Evolutionary conservation across 2,329 filamentous ascomycete genomes (phyloP).

Genomic region (Aspergillus fructus): DNA sequence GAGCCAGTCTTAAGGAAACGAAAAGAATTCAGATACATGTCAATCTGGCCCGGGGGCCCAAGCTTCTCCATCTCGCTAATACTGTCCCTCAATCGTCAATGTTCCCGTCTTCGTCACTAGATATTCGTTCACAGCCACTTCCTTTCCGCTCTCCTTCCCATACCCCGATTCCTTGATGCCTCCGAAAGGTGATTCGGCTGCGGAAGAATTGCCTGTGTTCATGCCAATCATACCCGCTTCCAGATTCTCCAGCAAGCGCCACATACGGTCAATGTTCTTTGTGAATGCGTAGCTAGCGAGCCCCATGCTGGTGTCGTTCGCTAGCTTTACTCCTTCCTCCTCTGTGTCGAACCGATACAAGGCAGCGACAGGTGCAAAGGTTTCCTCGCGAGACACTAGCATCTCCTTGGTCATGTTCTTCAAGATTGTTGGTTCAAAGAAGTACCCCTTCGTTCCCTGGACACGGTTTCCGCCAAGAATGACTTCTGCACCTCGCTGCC

Average conservation of each 20-base stretch:
- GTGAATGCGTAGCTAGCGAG: slow-evolving; percentile 68
- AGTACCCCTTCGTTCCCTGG: slow-evolving; percentile 60
- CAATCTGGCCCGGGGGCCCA: not conserved
- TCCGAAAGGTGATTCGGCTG: slow-evolving; percentile 66
- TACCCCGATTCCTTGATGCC: slow-evolving; percentile 69
- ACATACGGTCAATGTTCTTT: slow-evolving; percentile 64
- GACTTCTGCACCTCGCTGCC: slow-evolving; percentile 61
- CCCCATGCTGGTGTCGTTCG: slow-evolving; percentile 65
- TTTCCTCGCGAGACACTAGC: slow-evolving; percentile 60
- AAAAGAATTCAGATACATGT: not conserved
- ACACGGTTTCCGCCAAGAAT: slow-evolving; percentile 57
- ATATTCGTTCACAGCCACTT: slow-evolving; percentile 64
- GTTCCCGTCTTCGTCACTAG: slow-evolving; percentile 66
- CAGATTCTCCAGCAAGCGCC: slow-evolving; percentile 65
- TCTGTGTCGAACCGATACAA: slow-evolving; percentile 66
- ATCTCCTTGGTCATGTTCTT: slow-evolving; percentile 59
- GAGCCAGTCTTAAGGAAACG: not conserved
- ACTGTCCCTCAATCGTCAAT: slow-evolving; percentile 59
- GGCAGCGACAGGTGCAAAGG: slow-evolving; percentile 64
- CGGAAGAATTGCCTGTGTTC: slow-evolving; percentile 65
- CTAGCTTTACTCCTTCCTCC: slow-evolving; percentile 59
- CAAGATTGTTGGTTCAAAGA: slow-evolving; percentile 69
- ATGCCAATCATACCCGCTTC: slow-evolving; percentile 70
- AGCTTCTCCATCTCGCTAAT: slow-evolving; percentile 22
- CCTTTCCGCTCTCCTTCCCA: slow-evolving; percentile 66